These are phyloP conservation scores for Aspergillus taichungensis DNA, from an alignment of 495 filamentous ascomycete genomes.

Conservation along the genomic window DNA sequence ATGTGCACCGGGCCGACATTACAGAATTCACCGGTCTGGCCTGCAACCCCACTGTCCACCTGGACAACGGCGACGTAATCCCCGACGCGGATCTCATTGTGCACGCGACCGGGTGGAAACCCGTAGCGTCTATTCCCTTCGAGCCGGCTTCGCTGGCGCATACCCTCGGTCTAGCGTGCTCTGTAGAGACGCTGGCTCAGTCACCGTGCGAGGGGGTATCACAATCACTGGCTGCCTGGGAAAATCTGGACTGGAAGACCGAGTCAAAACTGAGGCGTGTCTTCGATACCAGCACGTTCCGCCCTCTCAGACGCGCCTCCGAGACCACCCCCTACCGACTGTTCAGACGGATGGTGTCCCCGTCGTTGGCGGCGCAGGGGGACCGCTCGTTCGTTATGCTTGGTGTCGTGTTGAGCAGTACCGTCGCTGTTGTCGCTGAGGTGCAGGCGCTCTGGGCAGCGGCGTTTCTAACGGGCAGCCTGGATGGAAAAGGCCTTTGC, in stretches of 20 bases:
- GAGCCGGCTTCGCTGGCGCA: slow-evolving; percentile 21
- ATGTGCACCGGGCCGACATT: slow-evolving; percentile 18
- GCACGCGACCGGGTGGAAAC: slow-evolving; percentile 44
- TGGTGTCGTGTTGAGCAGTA: slow-evolving; percentile 48
- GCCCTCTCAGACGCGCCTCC: slow-evolving; percentile 13
- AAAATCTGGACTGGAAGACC: slow-evolving; percentile 6
- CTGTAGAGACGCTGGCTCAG: too few species aligned
- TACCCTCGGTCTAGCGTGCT: slow-evolving; percentile 11
- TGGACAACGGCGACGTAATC: slow-evolving; percentile 16
- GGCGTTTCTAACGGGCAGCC: slow-evolving; percentile 39
- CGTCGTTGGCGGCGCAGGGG: slow-evolving; percentile 37
- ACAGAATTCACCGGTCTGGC: not conserved
- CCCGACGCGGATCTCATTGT: slow-evolving; percentile 32
- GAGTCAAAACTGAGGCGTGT: slow-evolving; percentile 5
- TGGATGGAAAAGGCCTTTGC: not conserved
- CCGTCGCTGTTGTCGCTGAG: slow-evolving; percentile 49
- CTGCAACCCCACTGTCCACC: not conserved
- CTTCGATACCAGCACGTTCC: slow-evolving; percentile 5
- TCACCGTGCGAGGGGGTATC: too few species aligned
- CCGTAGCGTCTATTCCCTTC: slow-evolving; percentile 51
- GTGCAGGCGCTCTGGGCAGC: slow-evolving; percentile 60
- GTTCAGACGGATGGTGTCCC: slow-evolving; percentile 52
- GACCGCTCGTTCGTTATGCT: slow-evolving; percentile 53
- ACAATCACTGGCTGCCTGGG: slow-evolving; percentile 5
- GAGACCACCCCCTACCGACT: slow-evolving; percentile 27